These are phyloP conservation scores for Aureobasidium vineae DNA, from an alignment of 2,329 filamentous ascomycete genomes.

Conservation along the genomic window DNA sequence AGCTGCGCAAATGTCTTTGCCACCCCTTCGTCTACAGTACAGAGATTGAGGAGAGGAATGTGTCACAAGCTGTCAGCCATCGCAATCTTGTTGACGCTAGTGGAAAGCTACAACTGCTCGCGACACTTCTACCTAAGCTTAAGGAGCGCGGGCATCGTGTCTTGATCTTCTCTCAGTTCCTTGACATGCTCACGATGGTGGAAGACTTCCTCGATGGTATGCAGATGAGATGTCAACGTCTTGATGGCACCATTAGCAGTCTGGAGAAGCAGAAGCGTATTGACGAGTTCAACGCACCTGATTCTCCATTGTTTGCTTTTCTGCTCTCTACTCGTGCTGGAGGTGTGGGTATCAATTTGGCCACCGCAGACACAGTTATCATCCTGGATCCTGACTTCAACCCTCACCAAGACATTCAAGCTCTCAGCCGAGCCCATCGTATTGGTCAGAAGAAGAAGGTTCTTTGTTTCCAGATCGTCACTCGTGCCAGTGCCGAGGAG, in stretches of 20 bases:
- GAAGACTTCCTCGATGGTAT: conserved; percentile 87
- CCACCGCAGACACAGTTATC: conserved; percentile 95
- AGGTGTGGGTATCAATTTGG: conserved; percentile 95
- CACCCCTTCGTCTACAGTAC: conserved; percentile 94
- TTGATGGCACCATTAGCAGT: conserved; percentile 80
- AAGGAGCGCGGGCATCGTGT: conserved; percentile 83
- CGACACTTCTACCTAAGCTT: conserved; percentile 83
- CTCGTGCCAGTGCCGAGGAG: conserved; percentile 83
- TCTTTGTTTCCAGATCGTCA: conserved; percentile 92
- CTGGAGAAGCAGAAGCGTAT: conserved; percentile 92
- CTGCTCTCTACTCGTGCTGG: conserved; percentile 90
- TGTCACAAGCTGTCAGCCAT: conserved; percentile 62
- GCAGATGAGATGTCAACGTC: conserved; percentile 68
- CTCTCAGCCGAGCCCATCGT: conserved; percentile 87
- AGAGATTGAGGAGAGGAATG: conserved; percentile 79
- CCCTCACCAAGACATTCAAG: conserved; percentile 95
- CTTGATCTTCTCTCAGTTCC: conserved; percentile 92
- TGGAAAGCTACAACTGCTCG: conserved; percentile 79
- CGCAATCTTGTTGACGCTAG: conserved; percentile 88
- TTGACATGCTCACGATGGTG: conserved; percentile 79
- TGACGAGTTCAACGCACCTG: conserved; percentile 84
- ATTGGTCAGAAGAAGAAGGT: conserved; percentile 97
- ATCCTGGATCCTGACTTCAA: conserved; percentile 98
- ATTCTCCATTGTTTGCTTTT: conserved; percentile 83
- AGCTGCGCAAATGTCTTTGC: conserved; percentile 89